Base-by-base conservation (phyloP, 257 asterid species). In the Solanum paucissectum region DNA sequence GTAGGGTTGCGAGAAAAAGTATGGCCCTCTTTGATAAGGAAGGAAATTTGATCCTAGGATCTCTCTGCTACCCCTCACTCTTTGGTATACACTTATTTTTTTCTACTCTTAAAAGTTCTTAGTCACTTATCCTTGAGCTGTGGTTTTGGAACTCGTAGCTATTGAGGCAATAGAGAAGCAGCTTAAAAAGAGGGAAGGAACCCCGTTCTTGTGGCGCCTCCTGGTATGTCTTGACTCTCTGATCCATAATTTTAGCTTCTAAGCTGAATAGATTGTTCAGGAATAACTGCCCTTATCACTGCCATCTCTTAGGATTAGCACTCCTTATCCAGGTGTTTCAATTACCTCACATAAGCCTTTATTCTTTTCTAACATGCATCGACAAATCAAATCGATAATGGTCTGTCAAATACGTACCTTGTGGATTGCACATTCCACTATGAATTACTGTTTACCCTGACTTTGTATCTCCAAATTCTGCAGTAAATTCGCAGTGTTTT, bases 131-230 rank as follows among this genome's bases (percentile, higher is more conserved):
- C 37, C 88, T 34, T 87, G 81, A 84, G 75, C 64, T 10, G 18
- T 23, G 74, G 71, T 83, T 82, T 79, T 37, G 68, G 86, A 49
- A 21, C 82, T 87, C 88, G 79, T 90, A 97, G 99, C 99, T 38
- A 87, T 91, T 60, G 90, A 93, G 92, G 95, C 93, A 60, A 94
- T 94, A 71, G 92, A 95, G 58, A 94, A 91, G 91, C 98, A 93
- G 88, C 23, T 97, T 89, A 92, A 93, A 92, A 93, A 94, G 76
- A 92, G 99, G 88, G 93, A 92, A 81, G 94, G 95, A 64, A 91
- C 93, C 9, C 98, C 98, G 6, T 95, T 95, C 94, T 89, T 94
- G 84, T 95, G 99, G 98, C 92, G 92, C 89, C 98, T 97, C 79
- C 89, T 95, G 96, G 99, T 97, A 91, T 18, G 62, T 84, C 27